Base-by-base conservation (phyloP, 2,329 filamentous ascomycete genomes). In the Fusarium xylarioides region DNA sequence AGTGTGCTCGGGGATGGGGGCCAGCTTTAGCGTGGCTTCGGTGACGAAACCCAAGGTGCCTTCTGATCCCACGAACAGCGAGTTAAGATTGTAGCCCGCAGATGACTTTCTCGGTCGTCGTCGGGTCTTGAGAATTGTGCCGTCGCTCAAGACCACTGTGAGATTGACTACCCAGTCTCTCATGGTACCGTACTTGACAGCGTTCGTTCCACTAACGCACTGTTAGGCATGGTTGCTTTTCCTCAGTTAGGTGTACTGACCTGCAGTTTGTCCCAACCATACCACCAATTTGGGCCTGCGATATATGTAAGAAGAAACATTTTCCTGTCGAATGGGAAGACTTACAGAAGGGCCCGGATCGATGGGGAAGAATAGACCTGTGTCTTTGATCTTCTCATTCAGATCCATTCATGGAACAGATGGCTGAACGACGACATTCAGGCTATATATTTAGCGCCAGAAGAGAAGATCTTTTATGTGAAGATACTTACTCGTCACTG, bases 391-490 rank as follows among this genome's bases (percentile, higher is more conserved):
- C 76, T 89, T 83, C 72, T 92, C 90, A 77, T 98, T 98, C 62
- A 98, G 83, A 54, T 93, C 90, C 88, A 97, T 95, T 94, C 95
- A 98, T 14, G 92, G 91, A 11, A 98, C 91, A 9, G 92, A 93
- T 3, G 95, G 95, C 80, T 98, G 95, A 5, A 97, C 94, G 5
- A 97, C 92, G 46, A 97, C 87, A 75, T 98, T 95, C 91, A 97
- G 93, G 80, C 64, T n/a, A n/a, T n/a, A n/a, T n/a, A n/a, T n/a
- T n/a, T n/a, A n/a, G n/a, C n/a, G n/a, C n/a, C n/a, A n/a, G n/a
- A n/a, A n/a, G n/a, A n/a, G n/a, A n/a, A n/a, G n/a, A n/a, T n/a
- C n/a, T n/a, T n/a, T n/a, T n/a, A n/a, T n/a, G n/a, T n/a, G n/a
- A n/a, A n/a, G n/a, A n/a, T n/a, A n/a, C 61, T 52, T 19, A 67